These are phyloP conservation scores for Nakazawaea holstii DNA, from an alignment of 805 yeast species.

Conservation along the genomic window DNA sequence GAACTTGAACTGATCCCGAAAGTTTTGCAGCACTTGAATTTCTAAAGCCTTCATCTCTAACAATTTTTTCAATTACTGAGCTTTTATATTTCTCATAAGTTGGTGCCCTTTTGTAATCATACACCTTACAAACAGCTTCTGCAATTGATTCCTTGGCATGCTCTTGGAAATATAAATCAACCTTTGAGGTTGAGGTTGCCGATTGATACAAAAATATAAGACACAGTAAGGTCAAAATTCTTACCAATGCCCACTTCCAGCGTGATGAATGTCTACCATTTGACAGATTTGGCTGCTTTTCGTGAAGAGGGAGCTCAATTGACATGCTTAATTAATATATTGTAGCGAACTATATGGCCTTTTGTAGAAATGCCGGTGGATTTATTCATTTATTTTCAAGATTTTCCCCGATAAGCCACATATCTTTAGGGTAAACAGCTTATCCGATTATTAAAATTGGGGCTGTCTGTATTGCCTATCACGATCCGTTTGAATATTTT, in stretches of 20 bases:
- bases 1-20: slow-evolving; percentile 45
- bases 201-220: not conserved
- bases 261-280: too few species aligned
- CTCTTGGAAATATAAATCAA: not conserved
- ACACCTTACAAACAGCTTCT: slow-evolving; percentile 14
- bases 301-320: slow-evolving; percentile 6
- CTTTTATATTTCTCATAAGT: slow-evolving; percentile 12
- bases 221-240: too few species aligned
- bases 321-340: not conserved
- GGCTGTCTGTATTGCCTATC: too few species aligned
- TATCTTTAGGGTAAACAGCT: too few species aligned
- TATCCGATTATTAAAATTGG: too few species aligned
- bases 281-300: not conserved
- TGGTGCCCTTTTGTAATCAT: slow-evolving; percentile 15
- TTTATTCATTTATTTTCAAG: too few species aligned
- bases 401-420: too few species aligned
- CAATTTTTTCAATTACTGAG: slow-evolving; percentile 20
- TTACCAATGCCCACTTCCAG: too few species aligned
- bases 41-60: slow-evolving; percentile 29
- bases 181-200: not conserved
- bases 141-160: not conserved
- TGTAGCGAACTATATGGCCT: too few species aligned
- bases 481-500: too few species aligned
- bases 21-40: slow-evolving; percentile 34
- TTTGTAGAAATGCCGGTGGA: too few species aligned